Conservation (phyloP, 1,284 basidiomycete species). For the Trichosporon coremiiforme region DNA sequence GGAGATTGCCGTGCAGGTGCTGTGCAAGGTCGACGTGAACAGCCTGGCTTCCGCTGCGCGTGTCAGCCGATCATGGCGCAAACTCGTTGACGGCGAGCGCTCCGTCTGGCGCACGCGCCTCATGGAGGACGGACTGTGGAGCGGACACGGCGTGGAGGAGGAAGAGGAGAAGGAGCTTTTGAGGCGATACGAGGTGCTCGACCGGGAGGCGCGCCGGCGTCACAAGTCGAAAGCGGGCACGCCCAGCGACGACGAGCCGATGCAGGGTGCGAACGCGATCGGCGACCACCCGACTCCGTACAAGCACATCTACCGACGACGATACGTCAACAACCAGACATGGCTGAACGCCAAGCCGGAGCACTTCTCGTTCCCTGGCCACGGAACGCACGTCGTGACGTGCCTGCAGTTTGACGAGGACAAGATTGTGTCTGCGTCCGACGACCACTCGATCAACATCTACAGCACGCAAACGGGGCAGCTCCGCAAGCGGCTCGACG, state of each 20-base stretch:
- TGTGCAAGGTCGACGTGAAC: constrained; percentile 45
- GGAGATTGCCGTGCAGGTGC: constrained; percentile 53
- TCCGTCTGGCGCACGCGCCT: constrained; percentile 50
- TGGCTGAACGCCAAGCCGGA: constrained; percentile 57
- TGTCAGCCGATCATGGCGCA: constrained; percentile 50
- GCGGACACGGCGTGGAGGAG: constrained; percentile 52
- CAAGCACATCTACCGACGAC: constrained; percentile 51
- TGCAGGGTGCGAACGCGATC: constrained; percentile 22
- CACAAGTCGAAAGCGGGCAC: constrained; percentile 33
- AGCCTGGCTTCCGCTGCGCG: constrained; percentile 43
- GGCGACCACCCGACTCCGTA: constrained; percentile 42
- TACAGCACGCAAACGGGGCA: constrained; percentile 80
- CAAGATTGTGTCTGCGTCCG: constrained; percentile 82
- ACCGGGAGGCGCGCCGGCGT: constrained; percentile 29
- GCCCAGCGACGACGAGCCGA: constrained; percentile 43
- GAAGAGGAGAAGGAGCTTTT: constrained; percentile 48
- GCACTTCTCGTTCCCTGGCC: constrained; percentile 78
- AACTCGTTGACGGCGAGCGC: constrained; percentile 51
- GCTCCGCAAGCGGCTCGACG: constrained; percentile 71
- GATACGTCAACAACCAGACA: constrained; percentile 64
- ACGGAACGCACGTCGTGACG: constrained; percentile 86
- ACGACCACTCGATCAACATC: constrained; percentile 80
- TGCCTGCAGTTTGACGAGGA: constrained; percentile 89
- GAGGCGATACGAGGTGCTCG: constrained; percentile 44
- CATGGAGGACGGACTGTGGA: constrained; percentile 47